Evolutionary conservation across 345 rosid genomes (phyloP).

Genomic region (Excoecaria agallocha): DNA sequence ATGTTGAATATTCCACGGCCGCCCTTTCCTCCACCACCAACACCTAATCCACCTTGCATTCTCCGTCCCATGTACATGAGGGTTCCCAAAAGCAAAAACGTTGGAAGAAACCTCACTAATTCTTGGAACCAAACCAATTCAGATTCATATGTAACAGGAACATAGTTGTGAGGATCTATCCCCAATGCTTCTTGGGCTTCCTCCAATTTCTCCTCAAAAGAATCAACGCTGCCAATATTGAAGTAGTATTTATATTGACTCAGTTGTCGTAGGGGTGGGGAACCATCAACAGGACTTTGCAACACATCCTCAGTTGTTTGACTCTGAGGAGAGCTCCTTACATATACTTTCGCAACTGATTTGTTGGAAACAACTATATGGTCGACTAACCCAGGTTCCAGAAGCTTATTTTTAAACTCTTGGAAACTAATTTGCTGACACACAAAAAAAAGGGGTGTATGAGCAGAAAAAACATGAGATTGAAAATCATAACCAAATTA

Average conservation of each 20-base stretch:
- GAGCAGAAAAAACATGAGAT: neutral
- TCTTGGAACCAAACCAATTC: slow-evolving; percentile 81
- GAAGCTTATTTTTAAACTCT: slow-evolving; percentile 89
- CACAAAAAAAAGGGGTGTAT: neutral
- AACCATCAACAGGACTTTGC: slow-evolving; percentile 35
- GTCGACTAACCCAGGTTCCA: slow-evolving; percentile 92
- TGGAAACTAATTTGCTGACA: slow-evolving; percentile 82
- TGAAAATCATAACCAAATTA: neutral
- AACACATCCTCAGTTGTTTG: slow-evolving; percentile 36
- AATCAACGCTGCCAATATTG: slow-evolving; percentile 88
- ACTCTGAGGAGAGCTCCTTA: slow-evolving; percentile 51
- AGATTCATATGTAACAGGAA: slow-evolving; percentile 77
- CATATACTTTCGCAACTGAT: slow-evolving; percentile 89
- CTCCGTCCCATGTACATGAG: slow-evolving; percentile 64
- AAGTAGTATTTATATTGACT: slow-evolving; percentile 81
- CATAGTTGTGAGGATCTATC: slow-evolving; percentile 63
- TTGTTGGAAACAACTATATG: slow-evolving; percentile 82
- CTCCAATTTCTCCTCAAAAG: slow-evolving; percentile 92
- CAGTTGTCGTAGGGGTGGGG: slow-evolving; percentile 43
- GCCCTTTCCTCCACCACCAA: slow-evolving; percentile 76
- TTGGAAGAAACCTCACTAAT: slow-evolving; percentile 74
- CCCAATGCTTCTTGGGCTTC: slow-evolving; percentile 90
- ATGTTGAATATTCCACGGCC: slow-evolving; percentile 90
- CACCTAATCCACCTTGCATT: slow-evolving; percentile 88
- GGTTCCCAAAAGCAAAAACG: slow-evolving; percentile 70